These are phyloP conservation scores for Aspergillus spinulosporus DNA, from an alignment of 2,329 filamentous ascomycete species.

Conservation along the genomic window DNA sequence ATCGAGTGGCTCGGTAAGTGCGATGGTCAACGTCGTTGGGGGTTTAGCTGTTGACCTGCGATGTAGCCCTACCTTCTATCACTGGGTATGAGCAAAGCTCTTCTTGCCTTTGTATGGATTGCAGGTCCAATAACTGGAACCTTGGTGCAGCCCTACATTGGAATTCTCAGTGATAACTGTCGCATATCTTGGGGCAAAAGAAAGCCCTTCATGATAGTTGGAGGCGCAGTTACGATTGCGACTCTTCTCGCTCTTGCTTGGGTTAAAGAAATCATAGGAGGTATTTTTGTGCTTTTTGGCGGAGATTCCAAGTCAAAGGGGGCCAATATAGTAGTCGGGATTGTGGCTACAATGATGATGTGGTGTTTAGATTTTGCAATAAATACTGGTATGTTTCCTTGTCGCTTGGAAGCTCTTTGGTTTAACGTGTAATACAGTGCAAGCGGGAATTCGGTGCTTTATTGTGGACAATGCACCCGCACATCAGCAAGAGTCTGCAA, in stretches of 20 bases:
- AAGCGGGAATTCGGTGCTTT: slow-evolving; percentile 87
- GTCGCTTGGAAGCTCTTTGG: neutral
- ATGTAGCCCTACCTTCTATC: slow-evolving; percentile 71
- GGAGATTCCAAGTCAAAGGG: slow-evolving; percentile 64
- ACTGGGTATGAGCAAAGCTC: slow-evolving; percentile 76
- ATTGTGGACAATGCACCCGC: slow-evolving; percentile 90
- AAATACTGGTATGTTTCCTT: slow-evolving; percentile 67
- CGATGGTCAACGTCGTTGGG: too few relatives aligned
- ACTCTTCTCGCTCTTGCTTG: slow-evolving; percentile 71
- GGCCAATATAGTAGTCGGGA: slow-evolving; percentile 67
- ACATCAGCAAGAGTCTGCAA: slow-evolving; percentile 90
- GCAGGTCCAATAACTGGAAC: slow-evolving; percentile 76
- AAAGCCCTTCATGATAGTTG: slow-evolving; percentile 77
- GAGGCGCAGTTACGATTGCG: slow-evolving; percentile 65
- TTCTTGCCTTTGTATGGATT: slow-evolving; percentile 83
- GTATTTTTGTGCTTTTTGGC: slow-evolving; percentile 69
- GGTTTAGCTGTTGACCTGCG: neutral
- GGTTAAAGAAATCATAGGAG: slow-evolving; percentile 70
- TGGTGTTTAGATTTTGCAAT: slow-evolving; percentile 93
- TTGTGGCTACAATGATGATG: slow-evolving; percentile 79
- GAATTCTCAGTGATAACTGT: slow-evolving; percentile 78
- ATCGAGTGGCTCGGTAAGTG: slow-evolving; percentile 76
- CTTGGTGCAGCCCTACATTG: slow-evolving; percentile 78
- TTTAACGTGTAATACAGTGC: slow-evolving; percentile 56
- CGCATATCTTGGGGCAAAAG: slow-evolving; percentile 73